These are phyloP conservation scores for Camelina sativa DNA, from an alignment of 345 rosid genomes.

Conservation along the genomic window DNA sequence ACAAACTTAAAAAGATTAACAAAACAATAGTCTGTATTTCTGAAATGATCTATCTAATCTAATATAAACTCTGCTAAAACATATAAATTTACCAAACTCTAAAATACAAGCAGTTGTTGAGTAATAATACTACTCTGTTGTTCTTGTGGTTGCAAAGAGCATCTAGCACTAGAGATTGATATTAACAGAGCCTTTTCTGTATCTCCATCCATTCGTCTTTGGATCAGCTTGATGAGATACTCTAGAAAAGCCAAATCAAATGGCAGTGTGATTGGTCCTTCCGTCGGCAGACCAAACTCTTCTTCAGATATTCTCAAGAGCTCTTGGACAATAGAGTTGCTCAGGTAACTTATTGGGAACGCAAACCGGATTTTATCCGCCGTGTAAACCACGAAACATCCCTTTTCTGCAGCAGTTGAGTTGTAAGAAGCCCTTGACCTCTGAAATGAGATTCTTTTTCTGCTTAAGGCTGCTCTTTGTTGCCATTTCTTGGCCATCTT, in stretches of 20 bases:
- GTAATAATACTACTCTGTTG: not conserved
- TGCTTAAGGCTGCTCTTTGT: not conserved
- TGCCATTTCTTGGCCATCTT: not conserved
- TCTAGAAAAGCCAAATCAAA: not conserved
- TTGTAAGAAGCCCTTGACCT: not conserved
- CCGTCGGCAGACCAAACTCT: not conserved
- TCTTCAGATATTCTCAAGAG: not conserved
- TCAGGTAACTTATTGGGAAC: not conserved
- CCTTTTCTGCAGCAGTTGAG: not conserved
- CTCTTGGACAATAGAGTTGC: not conserved
- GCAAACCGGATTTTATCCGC: not conserved
- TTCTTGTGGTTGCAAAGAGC: not conserved
- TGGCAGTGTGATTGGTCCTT: not conserved
- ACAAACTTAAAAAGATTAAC: not conserved
- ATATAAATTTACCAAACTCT: not conserved
- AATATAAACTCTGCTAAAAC: not conserved
- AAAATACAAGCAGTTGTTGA: not conserved
- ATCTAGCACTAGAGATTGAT: not conserved
- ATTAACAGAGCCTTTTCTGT: not conserved
- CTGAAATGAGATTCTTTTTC: not conserved
- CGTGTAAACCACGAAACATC: not conserved
- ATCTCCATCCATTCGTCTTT: not conserved
- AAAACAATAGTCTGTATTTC: not conserved
- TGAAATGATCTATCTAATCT: not conserved
- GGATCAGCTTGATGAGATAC: not conserved